A percentile compares a stretch with the other conserved stretches of the same genome.
These are phyloP conservation scores for Isatis lusitanica DNA, from an alignment of 441 rosid species.

Conservation along the genomic window DNA sequence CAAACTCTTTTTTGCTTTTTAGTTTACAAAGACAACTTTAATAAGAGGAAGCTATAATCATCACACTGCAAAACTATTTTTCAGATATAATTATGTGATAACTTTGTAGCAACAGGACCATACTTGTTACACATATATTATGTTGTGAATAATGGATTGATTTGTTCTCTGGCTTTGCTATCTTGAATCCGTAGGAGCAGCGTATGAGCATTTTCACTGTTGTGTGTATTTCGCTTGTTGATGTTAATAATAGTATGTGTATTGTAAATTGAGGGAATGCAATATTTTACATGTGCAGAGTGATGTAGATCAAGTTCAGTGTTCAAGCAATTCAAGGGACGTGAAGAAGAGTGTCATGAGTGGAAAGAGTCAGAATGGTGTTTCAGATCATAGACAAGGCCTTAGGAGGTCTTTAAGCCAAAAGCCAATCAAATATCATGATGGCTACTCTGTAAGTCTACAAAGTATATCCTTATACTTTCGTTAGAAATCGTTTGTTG, in stretches of 20 bases:
- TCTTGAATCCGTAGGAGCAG: not conserved
- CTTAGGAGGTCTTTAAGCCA: slow-evolving; percentile 74
- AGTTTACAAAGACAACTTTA: slow-evolving; percentile 21
- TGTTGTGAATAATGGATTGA: not conserved
- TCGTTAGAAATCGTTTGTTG: not conserved
- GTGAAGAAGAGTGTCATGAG: slow-evolving; percentile 43
- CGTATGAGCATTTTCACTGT: not conserved
- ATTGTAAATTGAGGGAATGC: not conserved
- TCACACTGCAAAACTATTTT: not conserved
- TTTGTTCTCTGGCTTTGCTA: not conserved
- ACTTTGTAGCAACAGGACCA: slow-evolving; percentile 13
- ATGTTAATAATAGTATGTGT: not conserved
- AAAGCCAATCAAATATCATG: slow-evolving; percentile 63
- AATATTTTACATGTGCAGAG: slow-evolving; percentile 52
- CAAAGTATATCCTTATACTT: not conserved
- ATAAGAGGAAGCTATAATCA: slow-evolving; percentile 5
- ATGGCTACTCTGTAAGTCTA: slow-evolving; percentile 84
- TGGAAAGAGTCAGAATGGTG: slow-evolving; percentile 42
- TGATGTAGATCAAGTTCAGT: slow-evolving; percentile 59
- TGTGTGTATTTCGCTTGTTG: slow-evolving; percentile 11
- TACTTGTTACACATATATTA: slow-evolving; percentile 4
- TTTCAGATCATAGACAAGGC: slow-evolving; percentile 51
- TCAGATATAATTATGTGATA: slow-evolving; percentile 13
- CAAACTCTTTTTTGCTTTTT: slow-evolving; percentile 9
- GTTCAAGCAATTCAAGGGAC: slow-evolving; percentile 42